Conservation (phyloP, 192 early-diverging fungal genomes). For the Coemansia sp. region DNA sequence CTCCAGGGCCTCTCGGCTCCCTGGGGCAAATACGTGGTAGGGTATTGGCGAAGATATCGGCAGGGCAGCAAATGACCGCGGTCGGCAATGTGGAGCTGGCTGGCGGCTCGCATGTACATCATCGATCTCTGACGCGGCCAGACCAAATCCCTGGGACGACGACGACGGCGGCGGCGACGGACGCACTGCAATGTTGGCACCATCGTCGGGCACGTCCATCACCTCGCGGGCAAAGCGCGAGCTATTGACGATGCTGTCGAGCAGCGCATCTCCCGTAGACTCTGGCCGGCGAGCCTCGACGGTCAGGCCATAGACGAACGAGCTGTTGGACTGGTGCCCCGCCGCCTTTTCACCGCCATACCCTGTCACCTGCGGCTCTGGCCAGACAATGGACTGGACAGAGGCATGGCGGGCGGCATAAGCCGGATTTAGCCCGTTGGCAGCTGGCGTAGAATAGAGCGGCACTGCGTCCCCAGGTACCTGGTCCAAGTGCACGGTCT, state of each 20-base stretch:
- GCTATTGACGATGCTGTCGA: slow-evolving; percentile 45
- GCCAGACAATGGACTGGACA: slow-evolving; percentile 21
- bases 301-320: slow-evolving; percentile 36
- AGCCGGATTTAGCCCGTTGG: slow-evolving; percentile 1
- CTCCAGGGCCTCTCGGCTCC: slow-evolving; percentile 22
- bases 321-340: slow-evolving; percentile 10
- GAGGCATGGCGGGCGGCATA: slow-evolving; percentile 6
- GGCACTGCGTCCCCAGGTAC: neutral
- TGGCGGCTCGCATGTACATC: too few species aligned
- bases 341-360: neutral
- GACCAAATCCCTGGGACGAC: too few species aligned
- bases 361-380: neutral
- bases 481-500: too few species aligned
- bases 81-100: too few species aligned
- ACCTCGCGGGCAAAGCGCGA: slow-evolving; percentile 40
- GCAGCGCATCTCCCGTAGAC: slow-evolving; percentile 30
- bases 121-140: too few species aligned
- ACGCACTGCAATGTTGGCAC: neutral
- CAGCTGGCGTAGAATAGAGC: neutral
- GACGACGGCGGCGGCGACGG: too few species aligned
- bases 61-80: too few species aligned
- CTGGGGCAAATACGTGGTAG: slow-evolving; percentile 41
- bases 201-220: slow-evolving; percentile 4
- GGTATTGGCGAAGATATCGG: slow-evolving; percentile 35
- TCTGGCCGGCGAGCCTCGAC: slow-evolving; percentile 1